Evolutionary conservation across 345 rosid genomes (phyloP), one percentile per base, ranked within the genome.

Genomic region (Boechera divaricarpa): DNA sequence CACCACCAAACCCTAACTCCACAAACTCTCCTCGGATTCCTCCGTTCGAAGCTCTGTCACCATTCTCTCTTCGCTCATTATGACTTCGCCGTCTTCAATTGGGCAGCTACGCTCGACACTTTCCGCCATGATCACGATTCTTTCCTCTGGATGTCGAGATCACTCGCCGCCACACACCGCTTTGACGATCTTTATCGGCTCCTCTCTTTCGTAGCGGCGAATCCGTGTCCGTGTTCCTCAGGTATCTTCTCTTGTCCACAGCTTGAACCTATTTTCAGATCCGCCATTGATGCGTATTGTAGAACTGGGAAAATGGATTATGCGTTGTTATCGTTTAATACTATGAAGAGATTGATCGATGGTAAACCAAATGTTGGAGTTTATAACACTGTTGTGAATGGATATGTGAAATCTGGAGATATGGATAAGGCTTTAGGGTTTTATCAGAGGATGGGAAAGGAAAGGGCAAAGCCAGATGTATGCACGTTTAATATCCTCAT

Each of bases 171-270:
- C 76, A 83, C 97, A 18, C 82, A 88, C 82, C 87, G 97, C 1
- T 81, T 90, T 62, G 31, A 75, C 3, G 87, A 83, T 41, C 94
- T 94, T 49, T 26, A 33, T 21, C 79, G 82, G 16, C 87, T 94
- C 58, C 93, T 94, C 52, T 76, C 70, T 33, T 91, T 87, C 70
- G 67, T 91, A 26, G 80, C 87, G 0, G 63, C 97, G 0, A 89
- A 82, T 49, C 93, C 90, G 4, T 94, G 96, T 62, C 97, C 97
- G 0, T 94, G 98, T 38, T 84, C 94, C 12, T 87, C 87, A 52
- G 96, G 96, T 67, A 94, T 91, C 80, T 94, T 94, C 85, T 90
- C 93, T 67, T 94, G 98, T 71, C 90, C 93, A 5, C 66, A 85
- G 52, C 82, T 85, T 28, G 96, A 91, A 58, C 80, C 90, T 32